Percentiles rank a stretch among this genome's conserved stretches.
Conservation (phyloP, 306 rosid genomes). For the Pachyrhizus erosus region DNA sequence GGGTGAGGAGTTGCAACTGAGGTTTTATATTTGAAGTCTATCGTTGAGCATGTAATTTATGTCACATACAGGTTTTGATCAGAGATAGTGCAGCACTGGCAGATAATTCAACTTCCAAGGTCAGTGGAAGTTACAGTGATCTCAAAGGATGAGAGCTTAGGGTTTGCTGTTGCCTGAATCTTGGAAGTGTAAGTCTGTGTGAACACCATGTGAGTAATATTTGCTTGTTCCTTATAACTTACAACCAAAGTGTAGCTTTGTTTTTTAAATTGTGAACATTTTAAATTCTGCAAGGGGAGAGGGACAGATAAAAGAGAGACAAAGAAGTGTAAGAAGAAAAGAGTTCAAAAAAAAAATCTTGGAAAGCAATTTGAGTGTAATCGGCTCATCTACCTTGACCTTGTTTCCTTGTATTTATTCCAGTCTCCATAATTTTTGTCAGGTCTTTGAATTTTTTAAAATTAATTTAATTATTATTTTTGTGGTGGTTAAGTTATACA, state of each 20-base stretch:
- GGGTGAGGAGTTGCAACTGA: neutral
- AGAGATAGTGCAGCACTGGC: slow-evolving; percentile 56
- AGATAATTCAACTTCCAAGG: slow-evolving; percentile 33
- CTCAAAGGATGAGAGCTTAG: slow-evolving; percentile 46
- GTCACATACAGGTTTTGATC: slow-evolving; percentile 63
- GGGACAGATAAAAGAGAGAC: slow-evolving; percentile 29
- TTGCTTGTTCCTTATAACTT: slow-evolving; percentile 53
- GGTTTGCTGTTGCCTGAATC: slow-evolving; percentile 48
- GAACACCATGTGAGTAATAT: slow-evolving; percentile 53
- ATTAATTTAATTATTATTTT: slow-evolving; percentile 35
- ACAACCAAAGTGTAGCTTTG: slow-evolving; percentile 49
- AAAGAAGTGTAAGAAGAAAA: slow-evolving; percentile 9
- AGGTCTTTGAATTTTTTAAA: slow-evolving; percentile 37
- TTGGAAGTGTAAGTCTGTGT: slow-evolving; percentile 48
- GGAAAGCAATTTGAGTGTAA: slow-evolving; percentile 49
- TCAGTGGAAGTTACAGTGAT: slow-evolving; percentile 49
- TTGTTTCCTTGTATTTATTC: slow-evolving; percentile 45
- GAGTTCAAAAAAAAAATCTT: neutral
- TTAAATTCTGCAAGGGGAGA: slow-evolving; percentile 41
- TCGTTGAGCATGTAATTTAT: slow-evolving; percentile 35
- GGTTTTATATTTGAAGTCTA: neutral
- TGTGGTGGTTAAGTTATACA: slow-evolving; percentile 25
- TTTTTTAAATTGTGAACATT: slow-evolving; percentile 46
- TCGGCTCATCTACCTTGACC: slow-evolving; percentile 46
- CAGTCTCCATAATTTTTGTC: slow-evolving; percentile 36